A percentile compares a stretch with the other conserved stretches of the same genome.
Evolutionary conservation across 2,329 filamentous ascomycete genomes (phyloP).

Genomic region (Endoconidiophora laricicola): DNA sequence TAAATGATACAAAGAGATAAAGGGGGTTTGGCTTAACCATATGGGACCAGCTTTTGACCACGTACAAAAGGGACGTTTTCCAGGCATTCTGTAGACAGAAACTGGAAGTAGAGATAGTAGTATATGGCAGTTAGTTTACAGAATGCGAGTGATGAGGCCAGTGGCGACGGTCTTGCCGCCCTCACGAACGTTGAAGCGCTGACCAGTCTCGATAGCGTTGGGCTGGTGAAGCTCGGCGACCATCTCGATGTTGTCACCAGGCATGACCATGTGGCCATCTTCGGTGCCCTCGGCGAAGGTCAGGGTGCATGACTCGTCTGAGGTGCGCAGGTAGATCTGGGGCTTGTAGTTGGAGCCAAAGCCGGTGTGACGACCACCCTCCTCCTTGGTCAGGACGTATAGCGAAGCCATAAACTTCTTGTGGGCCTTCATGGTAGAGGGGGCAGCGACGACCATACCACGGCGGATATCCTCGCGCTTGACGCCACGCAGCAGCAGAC

Average conservation of each 20-base stretch:
- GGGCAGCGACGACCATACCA: slow-evolving; percentile 84
- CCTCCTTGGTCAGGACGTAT: slow-evolving; percentile 94
- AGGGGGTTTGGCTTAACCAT: not conserved
- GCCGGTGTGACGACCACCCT: slow-evolving; percentile 91
- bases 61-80: too few species aligned
- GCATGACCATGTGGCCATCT: slow-evolving; percentile 82
- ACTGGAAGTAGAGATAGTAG: not conserved
- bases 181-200: slow-evolving; percentile 97
- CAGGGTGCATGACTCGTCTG: slow-evolving; percentile 63
- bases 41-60: not conserved
- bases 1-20: not conserved
- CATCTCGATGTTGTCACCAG: slow-evolving; percentile 98
- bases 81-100: not conserved
- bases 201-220: slow-evolving; percentile 74
- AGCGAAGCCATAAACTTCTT: slow-evolving; percentile 87
- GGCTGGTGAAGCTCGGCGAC: slow-evolving; percentile 70
- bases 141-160: slow-evolving; percentile 61
- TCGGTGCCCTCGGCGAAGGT: slow-evolving; percentile 73
- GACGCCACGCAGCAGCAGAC: slow-evolving; percentile 86
- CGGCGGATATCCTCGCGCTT: slow-evolving; percentile 88
- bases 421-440: slow-evolving; percentile 72
- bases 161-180: slow-evolving; percentile 81
- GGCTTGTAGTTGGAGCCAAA: slow-evolving; percentile 95
- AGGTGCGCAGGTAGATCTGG: slow-evolving; percentile 89
- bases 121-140: slow-evolving; percentile 21